Base-by-base conservation (phyloP, 345 rosid genomes). In the Pelargonium nanum region DNA sequence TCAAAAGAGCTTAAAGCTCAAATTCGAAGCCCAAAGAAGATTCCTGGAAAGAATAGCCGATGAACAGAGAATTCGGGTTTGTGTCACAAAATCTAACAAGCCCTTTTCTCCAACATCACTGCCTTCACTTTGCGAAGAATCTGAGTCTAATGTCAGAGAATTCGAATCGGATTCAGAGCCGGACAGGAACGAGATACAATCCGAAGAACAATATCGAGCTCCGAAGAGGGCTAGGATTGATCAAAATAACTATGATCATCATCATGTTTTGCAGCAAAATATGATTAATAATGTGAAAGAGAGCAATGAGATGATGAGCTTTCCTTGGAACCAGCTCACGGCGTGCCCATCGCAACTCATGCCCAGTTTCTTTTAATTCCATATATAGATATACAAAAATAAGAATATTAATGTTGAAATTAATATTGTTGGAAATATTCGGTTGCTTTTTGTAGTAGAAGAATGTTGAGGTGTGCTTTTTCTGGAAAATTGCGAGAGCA, bases 1-100 rank as follows among this genome's bases (percentile, higher is more conserved):
- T 26, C 85, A 75, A 53, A 71, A 71, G 70, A 78, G 72, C 56
- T 63, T 86, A 69, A 83, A 72, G 78, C 69, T 62, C 9, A 86
- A 81, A 66, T 68, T 78, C 3, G 84, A 83, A 71, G 82, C 89
- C 1, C 93, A 86, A 61, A 61, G 34, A 54, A 78, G 82, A 70
- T 86, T 67, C 77, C 66, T 80, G 0, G 81, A 75, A 30, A 76
- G 79, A 72, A 56, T 74, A 20, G 61, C 65, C 19, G 77, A 73
- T 1, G 80, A 73, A 44, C 67, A 67, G 4, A 67, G 58, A 34
- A 71, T 61, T 57, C 60, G 59, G 44, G 20, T 63, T 13, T 17
- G 55, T 44, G 25, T 60, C 5, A 64, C 50, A 3, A 73, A 67
- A 55, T 19, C 71, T 21, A 23, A 40, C 58, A 74, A 72, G 61